These are phyloP conservation scores for Penicillium sp. DNA, from an alignment of 2,329 filamentous ascomycete genomes.

Conservation along the genomic window DNA sequence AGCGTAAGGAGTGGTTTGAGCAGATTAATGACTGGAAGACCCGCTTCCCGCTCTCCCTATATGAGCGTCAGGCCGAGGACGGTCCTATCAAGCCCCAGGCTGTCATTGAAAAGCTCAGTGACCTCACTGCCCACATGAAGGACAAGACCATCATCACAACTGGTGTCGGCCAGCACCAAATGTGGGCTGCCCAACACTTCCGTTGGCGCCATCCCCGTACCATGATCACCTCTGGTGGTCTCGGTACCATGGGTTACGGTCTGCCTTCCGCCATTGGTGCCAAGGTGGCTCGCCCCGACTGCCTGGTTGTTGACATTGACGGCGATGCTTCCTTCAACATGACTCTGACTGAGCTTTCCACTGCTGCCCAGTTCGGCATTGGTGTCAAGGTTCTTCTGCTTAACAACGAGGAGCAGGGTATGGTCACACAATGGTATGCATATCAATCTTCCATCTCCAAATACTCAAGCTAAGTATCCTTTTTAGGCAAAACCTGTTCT, in stretches of 20 bases:
- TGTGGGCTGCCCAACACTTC: conserved; percentile 98
- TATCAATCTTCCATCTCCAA: background rate
- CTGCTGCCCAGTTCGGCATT: conserved; percentile 92
- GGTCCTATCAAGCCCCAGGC: conserved; percentile 93
- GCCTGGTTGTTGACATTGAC: conserved; percentile 91
- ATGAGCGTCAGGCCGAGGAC: conserved; percentile 71
- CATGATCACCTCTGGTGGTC: conserved; percentile 94
- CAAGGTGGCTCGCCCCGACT: conserved; percentile 79
- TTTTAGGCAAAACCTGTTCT: conserved; percentile 81
- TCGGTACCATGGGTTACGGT: conserved; percentile 95
- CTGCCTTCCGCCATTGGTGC: conserved; percentile 92
- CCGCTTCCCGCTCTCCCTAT: conserved; percentile 80
- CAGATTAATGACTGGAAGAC: conserved; percentile 90
- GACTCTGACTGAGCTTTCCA: conserved; percentile 93
- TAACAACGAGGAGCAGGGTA: conserved; percentile 97
- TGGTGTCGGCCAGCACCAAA: conserved; percentile 96
- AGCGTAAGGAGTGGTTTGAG: conserved; percentile 80
- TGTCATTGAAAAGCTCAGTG: conserved; percentile 84
- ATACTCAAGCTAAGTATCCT: background rate
- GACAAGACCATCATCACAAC: conserved; percentile 84
- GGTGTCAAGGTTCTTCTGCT: conserved; percentile 91
- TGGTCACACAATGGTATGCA: conserved; percentile 81
- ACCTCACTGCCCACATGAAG: conserved; percentile 76
- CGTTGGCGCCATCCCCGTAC: conserved; percentile 86
- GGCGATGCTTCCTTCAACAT: conserved; percentile 99